Evolutionary conservation across 768 basidiomycete genomes (phyloP), one percentile per base, ranked within the genome.

Genomic region (Leccinellum rugosiceps): DNA sequence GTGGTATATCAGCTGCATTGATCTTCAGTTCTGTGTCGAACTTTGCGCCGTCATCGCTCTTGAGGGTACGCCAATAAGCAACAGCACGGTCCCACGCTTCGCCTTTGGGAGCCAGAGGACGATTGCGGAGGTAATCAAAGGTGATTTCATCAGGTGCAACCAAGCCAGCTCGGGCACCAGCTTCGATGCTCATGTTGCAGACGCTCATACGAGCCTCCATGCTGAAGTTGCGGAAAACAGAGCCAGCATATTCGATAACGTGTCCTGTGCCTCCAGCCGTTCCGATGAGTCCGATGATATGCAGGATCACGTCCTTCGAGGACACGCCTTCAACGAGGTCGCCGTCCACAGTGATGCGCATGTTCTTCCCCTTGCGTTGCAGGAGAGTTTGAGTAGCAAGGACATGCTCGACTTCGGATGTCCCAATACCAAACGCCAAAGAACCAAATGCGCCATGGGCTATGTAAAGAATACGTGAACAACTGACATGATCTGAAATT

Each of bases 161-260:
- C 92, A 95, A 93, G 52, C 92, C 92, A 11, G 93, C 93, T 65
- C 93, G 84, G 63, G 93, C 93, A 65, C 93, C 93, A 55, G 87
- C 93, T 72, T 95, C 93, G 67, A 95, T 94, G 58, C 92, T 94
- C 93, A 95, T 94, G 75, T 95, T 95, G 76, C 92, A 94, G 60
- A 86, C 86, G 65, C 87, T 90, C 89, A 90, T 92, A 50, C 92
- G 85, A 38, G 89, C 91, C 72, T 95, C 93, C 90, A 94, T 92
- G 66, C 86, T 87, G 67, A 93, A 85, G 19, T 78, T 80, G 57
- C 90, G 86, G 75, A 93, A 90, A 53, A 92, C 88, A 8, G 87
- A 89, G n/a, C 93, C 93, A 56, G 90, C 85, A 67, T 90, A 95
- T 74, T 95, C 93, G 69, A 95, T 93, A 58, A 94, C 92, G 63